phyloP scores from a whole-genome alignment of 2,329 filamentous ascomycete species.

The Aspergillus sp. region DNA sequence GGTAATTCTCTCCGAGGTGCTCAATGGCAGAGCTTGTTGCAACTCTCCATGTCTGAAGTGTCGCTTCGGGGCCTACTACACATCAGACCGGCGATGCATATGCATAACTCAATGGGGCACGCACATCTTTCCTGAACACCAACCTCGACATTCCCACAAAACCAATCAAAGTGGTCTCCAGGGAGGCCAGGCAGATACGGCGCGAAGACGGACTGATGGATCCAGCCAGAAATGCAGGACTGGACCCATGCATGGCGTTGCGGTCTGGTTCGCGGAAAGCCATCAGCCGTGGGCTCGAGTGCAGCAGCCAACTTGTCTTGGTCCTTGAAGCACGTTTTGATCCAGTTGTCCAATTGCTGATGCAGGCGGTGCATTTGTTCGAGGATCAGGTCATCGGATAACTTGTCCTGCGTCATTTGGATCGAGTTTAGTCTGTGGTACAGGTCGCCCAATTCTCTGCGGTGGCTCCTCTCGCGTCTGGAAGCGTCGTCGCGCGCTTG shows the following conservation, averaged over 20 bases:
- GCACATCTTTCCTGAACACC: background rate
- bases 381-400: constrained; percentile 1
- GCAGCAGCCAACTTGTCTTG: no score
- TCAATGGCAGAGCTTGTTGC: constrained; percentile 6
- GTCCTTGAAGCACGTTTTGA: constrained; percentile 10
- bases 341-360: constrained; percentile 12
- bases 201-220: background rate
- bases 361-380: constrained; percentile 4
- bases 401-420: background rate
- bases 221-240: background rate
- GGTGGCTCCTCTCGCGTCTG: background rate
- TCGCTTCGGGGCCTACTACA: background rate
- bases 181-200: background rate
- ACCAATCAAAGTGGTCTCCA: background rate
- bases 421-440: background rate
- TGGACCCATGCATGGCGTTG: constrained; percentile 14
- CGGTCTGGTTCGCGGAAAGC: background rate
- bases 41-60: background rate
- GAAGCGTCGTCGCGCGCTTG: constrained; percentile 6
- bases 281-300: background rate
- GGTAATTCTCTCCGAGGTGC: no score
- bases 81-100: background rate
- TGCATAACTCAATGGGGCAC: background rate
- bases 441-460: background rate
- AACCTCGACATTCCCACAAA: background rate